Conservation (phyloP, 805 yeast genomes). For the Candida michaelii region DNA sequence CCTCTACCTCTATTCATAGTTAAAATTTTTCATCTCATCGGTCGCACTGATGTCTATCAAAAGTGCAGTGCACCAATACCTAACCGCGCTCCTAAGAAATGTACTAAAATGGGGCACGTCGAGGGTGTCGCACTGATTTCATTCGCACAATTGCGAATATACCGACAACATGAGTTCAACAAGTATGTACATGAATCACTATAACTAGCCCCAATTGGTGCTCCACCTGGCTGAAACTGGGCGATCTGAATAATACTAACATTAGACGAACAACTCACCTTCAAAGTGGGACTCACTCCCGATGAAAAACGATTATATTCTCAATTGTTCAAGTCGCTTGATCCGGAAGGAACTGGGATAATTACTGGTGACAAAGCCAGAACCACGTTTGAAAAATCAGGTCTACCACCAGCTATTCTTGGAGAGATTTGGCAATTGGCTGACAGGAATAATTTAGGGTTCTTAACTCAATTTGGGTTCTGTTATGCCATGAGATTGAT, state of each 20-base stretch:
- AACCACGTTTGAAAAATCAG: slow-evolving; percentile 79
- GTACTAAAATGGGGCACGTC: too few species aligned
- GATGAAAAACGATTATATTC: slow-evolving; percentile 78
- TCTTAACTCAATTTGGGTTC: slow-evolving; percentile 76
- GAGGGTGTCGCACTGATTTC: too few species aligned
- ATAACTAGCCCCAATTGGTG: not conserved
- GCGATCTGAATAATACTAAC: not conserved
- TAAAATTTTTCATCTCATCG: slow-evolving; percentile 11
- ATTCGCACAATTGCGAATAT: too few species aligned
- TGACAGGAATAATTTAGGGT: slow-evolving; percentile 87
- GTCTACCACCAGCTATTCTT: slow-evolving; percentile 70
- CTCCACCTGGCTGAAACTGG: not conserved
- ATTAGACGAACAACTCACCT: slow-evolving; percentile 20
- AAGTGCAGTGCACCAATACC: not conserved
- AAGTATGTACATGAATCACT: not conserved
- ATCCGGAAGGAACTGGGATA: slow-evolving; percentile 73
- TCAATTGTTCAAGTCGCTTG: slow-evolving; percentile 76
- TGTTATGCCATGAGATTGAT: slow-evolving; percentile 84
- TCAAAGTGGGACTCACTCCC: slow-evolving; percentile 53
- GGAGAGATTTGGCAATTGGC: slow-evolving; percentile 95
- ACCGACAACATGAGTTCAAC: too few species aligned
- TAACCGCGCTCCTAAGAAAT: too few species aligned
- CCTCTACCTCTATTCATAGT: slow-evolving; percentile 71
- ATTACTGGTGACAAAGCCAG: slow-evolving; percentile 89
- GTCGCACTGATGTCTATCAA: not conserved